Evolutionary conservation across 164 flowering plant genomes (phyloP), one percentile per base, ranked within the genome.

Genomic region (Malania oleifera): DNA sequence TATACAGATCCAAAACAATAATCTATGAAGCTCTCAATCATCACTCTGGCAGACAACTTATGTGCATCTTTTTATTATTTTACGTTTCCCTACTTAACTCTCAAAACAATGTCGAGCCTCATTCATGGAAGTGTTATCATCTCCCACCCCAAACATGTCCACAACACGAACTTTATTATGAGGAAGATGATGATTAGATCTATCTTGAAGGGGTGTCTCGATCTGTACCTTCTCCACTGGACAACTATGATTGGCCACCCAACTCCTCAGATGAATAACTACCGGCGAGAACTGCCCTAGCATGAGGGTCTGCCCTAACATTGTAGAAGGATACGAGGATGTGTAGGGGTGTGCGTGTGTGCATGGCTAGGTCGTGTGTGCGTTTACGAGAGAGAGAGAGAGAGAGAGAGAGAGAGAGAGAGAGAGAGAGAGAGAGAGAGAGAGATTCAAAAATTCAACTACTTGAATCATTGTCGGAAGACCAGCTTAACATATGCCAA

Each of bases 1-100:
- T n/a, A n/a, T n/a, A n/a, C n/a, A n/a, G n/a, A 73, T 76, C 65
- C 77, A 71, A 52, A 56, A 68, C 77, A 68, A 61, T 20, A 61
- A 49, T 49, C 63, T 61, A 64, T n/a, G 64, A 63, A 61, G 55
- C 57, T 51, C 51, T 55, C 26, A 38, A 10, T 51, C 19, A 20
- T 35, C 1, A 39, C 24, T 48, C 57, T 24, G 55, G 24, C 23
- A 39, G 18, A 27, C 23, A 54, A 27, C 53, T 37, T 34, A 18
- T 56, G 41, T 62, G 41, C 43, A 48, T n/a, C n/a, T n/a, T n/a
- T 18, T 49, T 46, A 22, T 52, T 58, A 22, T 49, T 64, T 39
- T 44, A 27, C 39, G 40, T 52, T 47, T 52, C 49, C 27, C 47
- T 31, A 53, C 60, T 49, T 31, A 50, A 66, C 62, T 70, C 59